Base-by-base conservation (phyloP, 2,329 filamentous ascomycete genomes). In the Ceratocystis cacaofunesta region DNA sequence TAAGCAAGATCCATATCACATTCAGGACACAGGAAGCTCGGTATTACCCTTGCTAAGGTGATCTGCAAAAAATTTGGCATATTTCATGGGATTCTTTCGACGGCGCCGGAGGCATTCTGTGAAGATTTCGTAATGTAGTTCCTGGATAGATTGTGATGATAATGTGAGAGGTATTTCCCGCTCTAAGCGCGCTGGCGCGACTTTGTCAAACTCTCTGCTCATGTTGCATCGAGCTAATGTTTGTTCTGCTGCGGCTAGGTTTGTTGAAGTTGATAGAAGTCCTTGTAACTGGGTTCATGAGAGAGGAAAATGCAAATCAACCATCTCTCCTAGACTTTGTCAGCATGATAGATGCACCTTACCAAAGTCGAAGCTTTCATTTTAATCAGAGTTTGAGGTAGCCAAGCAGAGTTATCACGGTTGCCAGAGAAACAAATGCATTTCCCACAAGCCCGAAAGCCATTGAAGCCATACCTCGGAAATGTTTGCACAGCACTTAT, bases 151-250 rank as follows among this genome's bases (percentile, higher is more conserved):
- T 10, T 22, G 58, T 12, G 28, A 19, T 15, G 30, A 19, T 10
- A 61, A 6, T 8, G 58, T 19, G 32, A 61, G 10, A 19, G 58
- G 58, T 36, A 61, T 36, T 43, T 61, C 58, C 41, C 7, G 22
- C n/a, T 61, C 58, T 22, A 61, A 22, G 8, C 41, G 58, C 6
- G 28, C 58, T 25, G 58, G 32, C 8, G 58, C 30, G 15, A 61
- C 32, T n/a, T 61, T 61, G 15, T 61, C 32, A n/a, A 41, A 61
- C 28, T 61, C 58, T 12, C 30, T 41, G 58, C 58, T 61, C 58
- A 61, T 61, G 17, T 28, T 57, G 22, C 22, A 17, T 30, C 5
- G 19, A 15, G 50, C 3, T 12, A 15, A 5, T 15, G 25, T 57
- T 57, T 50, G 17, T 8, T 50, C 22, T 2, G n/a, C 7, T 50